phyloP scores from a whole-genome alignment of 2,329 filamentous ascomycete species.

The Alternaria novae-zelandiae region DNA sequence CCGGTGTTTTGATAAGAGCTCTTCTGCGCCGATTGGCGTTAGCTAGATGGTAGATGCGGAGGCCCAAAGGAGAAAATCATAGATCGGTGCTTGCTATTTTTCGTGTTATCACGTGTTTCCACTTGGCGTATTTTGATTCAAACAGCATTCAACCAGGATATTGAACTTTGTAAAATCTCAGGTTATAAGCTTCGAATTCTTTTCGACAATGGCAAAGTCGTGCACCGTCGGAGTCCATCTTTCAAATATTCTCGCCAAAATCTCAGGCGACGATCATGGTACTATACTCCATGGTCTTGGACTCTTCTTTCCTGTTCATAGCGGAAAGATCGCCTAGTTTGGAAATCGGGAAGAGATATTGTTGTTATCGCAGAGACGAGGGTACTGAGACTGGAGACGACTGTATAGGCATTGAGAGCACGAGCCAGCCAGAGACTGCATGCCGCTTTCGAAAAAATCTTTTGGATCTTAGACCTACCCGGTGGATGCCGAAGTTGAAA shows the following conservation, averaged over 20 bases:
- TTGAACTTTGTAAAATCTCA: too few species aligned
- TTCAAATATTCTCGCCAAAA: background rate
- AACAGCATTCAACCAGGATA: too few species aligned
- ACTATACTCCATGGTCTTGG: too few species aligned
- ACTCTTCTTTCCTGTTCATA: background rate
- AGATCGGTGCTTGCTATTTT: background rate
- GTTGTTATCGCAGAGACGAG: background rate
- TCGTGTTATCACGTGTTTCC: background rate
- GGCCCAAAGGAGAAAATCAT: background rate
- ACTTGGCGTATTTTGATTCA: background rate
- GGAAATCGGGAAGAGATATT: background rate
- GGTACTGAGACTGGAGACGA: background rate
- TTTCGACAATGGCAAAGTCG: background rate
- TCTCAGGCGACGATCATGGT: background rate
- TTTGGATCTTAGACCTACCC: background rate
- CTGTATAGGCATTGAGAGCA: background rate
- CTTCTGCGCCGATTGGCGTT: too few species aligned
- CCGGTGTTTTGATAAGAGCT: too few species aligned
- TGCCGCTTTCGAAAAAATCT: background rate
- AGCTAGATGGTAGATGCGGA: background rate
- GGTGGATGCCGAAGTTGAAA: accelerated
- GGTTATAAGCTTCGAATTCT: background rate
- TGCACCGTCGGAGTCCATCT: accelerated
- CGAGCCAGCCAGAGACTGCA: background rate
- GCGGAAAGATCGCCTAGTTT: background rate